Evolutionary conservation across 2,329 filamentous ascomycete species (phyloP), one percentile per base, ranked within the genome.

Genomic region (Xylaria sp.): DNA sequence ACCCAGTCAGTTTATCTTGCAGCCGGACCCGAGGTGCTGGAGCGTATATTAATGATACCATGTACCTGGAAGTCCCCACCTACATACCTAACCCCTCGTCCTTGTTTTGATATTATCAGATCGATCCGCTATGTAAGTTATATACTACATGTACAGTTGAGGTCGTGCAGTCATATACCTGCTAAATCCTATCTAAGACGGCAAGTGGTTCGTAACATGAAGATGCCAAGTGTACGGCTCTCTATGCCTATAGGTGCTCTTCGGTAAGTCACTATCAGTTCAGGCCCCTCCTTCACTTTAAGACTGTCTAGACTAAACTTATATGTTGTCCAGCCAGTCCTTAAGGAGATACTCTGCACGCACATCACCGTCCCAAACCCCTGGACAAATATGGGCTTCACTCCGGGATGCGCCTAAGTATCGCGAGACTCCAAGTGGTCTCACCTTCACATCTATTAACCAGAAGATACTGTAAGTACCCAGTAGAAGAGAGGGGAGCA

Each of bases 381-480:
- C 47, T 32, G 25, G 47, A 35, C 53, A 44, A 2, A 4, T 12
- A 18, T 44, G 37, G 55, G 3, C 16, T n/a, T 58, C 55, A n/a
- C 29, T 29, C 44, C 37, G 23, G 6, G 23, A 42, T 44, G 55
- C 21, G 37, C 23, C 16, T 37, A 25, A 16, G 16, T 21, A 27
- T 47, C 16, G 60, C 42, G 64, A 61, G 57, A 25, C 18, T 23
- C 42, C 12, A 42, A 21, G 21, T 3, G 65, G 44, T 25, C 58
- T 68, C 47, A 44, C 18, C 21, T 68, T 70, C 13, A n/a, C 58
- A 13, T 55, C 29, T 40, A 63, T 55, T 18, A 42, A 57, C 42
- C 58, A 69, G 51, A 62, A 68, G 35, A 53, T 51, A 27, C 32
- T 70, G 69, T 70, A 65, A 57, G 69, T 61, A 18, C n/a, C n/a